Percentiles rank a stretch among this genome's conserved stretches.
Evolutionary conservation across 2,329 filamentous ascomycete species (phyloP).

Genomic region (Orbilia javanica): DNA sequence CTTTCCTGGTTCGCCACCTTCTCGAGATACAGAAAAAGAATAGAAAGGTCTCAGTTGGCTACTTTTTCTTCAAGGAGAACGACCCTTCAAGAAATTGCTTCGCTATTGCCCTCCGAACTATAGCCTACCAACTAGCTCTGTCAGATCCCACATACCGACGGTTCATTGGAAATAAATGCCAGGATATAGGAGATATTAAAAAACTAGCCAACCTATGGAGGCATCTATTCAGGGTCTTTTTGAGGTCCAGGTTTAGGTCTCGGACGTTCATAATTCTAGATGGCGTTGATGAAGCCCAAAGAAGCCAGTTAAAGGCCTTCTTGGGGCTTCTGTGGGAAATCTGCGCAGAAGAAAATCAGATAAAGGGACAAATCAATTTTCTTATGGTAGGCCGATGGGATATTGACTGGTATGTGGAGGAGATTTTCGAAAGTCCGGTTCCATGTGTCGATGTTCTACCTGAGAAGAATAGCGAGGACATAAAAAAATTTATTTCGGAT

Average conservation of each 20-base stretch:
- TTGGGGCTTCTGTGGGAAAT: not conserved
- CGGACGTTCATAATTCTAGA: not conserved
- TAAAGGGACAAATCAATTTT: not conserved
- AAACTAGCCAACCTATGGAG: not conserved
- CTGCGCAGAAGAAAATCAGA: not conserved
- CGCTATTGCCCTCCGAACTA: not conserved
- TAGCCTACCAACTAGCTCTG: not conserved
- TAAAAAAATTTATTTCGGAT: not conserved
- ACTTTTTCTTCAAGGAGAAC: constrained; percentile 19
- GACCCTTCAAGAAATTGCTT: not conserved
- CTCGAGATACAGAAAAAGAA: not conserved
- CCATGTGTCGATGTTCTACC: not conserved
- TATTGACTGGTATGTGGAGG: constrained; percentile 4
- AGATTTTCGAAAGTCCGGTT: not conserved
- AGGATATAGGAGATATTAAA: not conserved
- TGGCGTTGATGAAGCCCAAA: constrained; percentile 10
- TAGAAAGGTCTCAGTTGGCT: not conserved
- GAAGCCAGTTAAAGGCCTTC: not conserved
- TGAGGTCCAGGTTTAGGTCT: not conserved
- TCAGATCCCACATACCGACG: not conserved
- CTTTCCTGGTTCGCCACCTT: not conserved
- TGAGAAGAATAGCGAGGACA: not conserved
- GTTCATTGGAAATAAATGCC: not conserved
- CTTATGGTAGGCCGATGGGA: not conserved
- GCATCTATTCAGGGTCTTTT: not conserved